phyloP scores from a whole-genome alignment of 2,329 filamentous ascomycete species.

The Trichoderma sp. region DNA sequence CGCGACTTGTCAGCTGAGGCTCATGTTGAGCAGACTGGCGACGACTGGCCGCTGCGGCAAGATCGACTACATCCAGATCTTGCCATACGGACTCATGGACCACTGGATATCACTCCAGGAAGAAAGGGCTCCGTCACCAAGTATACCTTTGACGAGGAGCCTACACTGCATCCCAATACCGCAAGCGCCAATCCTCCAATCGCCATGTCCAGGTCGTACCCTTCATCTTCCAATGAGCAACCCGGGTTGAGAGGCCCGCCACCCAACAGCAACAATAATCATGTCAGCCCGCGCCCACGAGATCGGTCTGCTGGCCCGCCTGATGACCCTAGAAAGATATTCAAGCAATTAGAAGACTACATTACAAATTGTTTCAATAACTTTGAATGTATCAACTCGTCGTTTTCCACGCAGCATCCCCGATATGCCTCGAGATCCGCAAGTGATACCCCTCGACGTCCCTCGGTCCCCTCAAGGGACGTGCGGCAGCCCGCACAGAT shows the following conservation, averaged over 20 bases:
- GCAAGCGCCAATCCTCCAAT: conserved; percentile 27
- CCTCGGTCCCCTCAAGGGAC: conserved; percentile 28
- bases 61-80: conserved; percentile 19
- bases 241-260: conserved; percentile 29
- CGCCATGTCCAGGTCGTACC: conserved; percentile 41
- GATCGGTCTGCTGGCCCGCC: conserved; percentile 25
- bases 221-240: conserved; percentile 48
- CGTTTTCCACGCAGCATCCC: conserved; percentile 59
- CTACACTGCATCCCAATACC: conserved; percentile 39
- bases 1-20: conserved; percentile 4
- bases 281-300: conserved; percentile 23
- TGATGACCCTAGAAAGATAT: conserved; percentile 60
- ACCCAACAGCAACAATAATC: conserved; percentile 24
- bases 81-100: conserved; percentile 1
- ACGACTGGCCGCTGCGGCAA: conserved; percentile 9
- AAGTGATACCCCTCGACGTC: conserved; percentile 33
- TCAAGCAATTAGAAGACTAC: conserved; percentile 77
- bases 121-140: conserved; percentile 22
- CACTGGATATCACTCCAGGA: neutral
- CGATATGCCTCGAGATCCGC: conserved; percentile 36
- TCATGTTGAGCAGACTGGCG: conserved; percentile 18
- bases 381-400: conserved; percentile 71
- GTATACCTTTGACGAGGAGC: conserved; percentile 42
- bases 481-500: conserved; percentile 30
- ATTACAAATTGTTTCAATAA: conserved; percentile 63